phyloP scores from a whole-genome alignment of 208 protist species.

The Wallacemonas sp. region DNA sequence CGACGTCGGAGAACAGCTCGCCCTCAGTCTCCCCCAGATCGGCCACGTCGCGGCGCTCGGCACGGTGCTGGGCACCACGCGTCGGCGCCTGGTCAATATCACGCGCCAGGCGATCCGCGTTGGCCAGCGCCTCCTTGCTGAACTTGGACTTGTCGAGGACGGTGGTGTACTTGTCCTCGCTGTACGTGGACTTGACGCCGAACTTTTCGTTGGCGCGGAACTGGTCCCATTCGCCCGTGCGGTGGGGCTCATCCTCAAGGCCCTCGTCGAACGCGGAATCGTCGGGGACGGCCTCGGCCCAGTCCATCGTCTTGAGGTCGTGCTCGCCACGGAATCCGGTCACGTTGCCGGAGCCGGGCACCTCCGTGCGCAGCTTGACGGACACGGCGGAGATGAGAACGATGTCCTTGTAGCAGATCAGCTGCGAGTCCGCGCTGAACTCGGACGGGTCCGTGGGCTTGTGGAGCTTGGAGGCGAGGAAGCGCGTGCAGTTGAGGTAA shows the following conservation, averaged over 20 bases:
- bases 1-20: conserved; percentile 79
- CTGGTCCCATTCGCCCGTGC: conserved; percentile 85
- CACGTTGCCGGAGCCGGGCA: conserved; percentile 50
- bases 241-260: conserved; percentile 54
- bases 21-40: conserved; percentile 71
- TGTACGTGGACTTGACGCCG: conserved; percentile 83
- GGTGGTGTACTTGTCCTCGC: conserved; percentile 90
- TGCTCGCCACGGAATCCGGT: conserved; percentile 52
- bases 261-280: conserved; percentile 38
- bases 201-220: conserved; percentile 86
- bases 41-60: conserved; percentile 62
- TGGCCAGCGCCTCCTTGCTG: conserved; percentile 60
- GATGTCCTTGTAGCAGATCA: conserved; percentile 71
- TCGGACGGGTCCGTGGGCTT: conserved; percentile 44
- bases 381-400: conserved; percentile 69
- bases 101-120: conserved; percentile 68
- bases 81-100: conserved; percentile 74
- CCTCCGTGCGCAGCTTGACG: conserved; percentile 74
- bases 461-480: conserved; percentile 50
- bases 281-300: conserved; percentile 51
- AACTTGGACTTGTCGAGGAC: conserved; percentile 77
- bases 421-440: conserved; percentile 36
- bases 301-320: conserved; percentile 72
- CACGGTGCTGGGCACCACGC: conserved; percentile 65
- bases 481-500: conserved; percentile 66